Base-by-base conservation (phyloP, 2,329 filamentous ascomycete genomes). In the Botrytis tulipae region DNA sequence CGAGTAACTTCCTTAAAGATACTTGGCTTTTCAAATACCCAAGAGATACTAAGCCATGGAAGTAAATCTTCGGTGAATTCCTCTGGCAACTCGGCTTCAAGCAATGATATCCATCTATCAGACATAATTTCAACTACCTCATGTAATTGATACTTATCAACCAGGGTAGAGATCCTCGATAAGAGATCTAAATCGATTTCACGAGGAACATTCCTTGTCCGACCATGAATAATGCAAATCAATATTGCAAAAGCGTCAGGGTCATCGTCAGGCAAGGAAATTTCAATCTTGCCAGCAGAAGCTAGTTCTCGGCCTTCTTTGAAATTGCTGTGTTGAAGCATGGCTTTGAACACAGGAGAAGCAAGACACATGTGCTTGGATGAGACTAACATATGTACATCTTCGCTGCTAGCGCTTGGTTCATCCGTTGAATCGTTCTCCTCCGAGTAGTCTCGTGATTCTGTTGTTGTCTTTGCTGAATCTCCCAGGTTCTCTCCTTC, bases 81-180 rank as follows among this genome's bases (percentile, higher is more conserved):
- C n/a, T 72, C 20, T 3, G 46, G 70, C 12, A 57, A 35, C 51
- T 54, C 2, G 22, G 25, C 29, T 57, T 57, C 60, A 32, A 72
- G 70, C n/a, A 44, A 54, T 18, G 60, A 66, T 42, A 72, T 44
- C 70, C 60, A 72, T 20, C 61, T 40, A 57, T 67, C 60, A 40
- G 70, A 66, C 37, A 72, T 67, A 40, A 67, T 59, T 32, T 72
- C 70, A 32, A 67, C 70, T 6, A 66, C 60, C 60, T 72, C 70
- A 44, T 67, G 70, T 35, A 72, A 44, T 57, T 72, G 70, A 72
- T 67, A 72, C 60, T 72, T 72, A 40, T 72, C 70, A 9, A 72
- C 70, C 14, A 72, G n/a, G 29, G 70, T 72, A 37, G 60, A 72
- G n/a, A 67, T 72, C 14, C 46, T 72, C 20, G 12, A 67, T 14